Percentiles rank a stretch among this genome's conserved stretches.
Evolutionary conservation across 306 rosid genomes (phyloP).

Genomic region (Rosa multiflora): DNA sequence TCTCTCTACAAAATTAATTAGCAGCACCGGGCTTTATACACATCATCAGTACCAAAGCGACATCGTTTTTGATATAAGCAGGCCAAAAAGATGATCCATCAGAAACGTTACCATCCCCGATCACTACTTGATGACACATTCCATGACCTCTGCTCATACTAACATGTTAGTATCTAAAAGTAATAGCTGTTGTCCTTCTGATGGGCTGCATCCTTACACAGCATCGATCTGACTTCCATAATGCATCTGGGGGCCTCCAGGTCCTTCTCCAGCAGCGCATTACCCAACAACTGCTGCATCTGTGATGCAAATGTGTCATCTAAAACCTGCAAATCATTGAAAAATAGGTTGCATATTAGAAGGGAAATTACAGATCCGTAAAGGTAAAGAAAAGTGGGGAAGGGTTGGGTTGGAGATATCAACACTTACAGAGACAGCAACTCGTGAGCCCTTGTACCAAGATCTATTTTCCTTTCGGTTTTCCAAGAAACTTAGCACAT

Average conservation of each 20-base stretch:
- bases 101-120: constrained; percentile 1
- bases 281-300: constrained; percentile 85
- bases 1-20: constrained; percentile 50
- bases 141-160: constrained; percentile 26
- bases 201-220: constrained; percentile 72
- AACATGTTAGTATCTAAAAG: constrained; percentile 43
- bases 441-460: constrained; percentile 92
- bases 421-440: constrained; percentile 77
- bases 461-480: constrained; percentile 87
- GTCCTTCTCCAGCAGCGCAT: constrained; percentile 82
- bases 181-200: constrained; percentile 61
- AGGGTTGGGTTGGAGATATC: not conserved
- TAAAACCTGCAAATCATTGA: constrained; percentile 49
- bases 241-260: constrained; percentile 76
- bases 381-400: not conserved
- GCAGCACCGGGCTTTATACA: constrained; percentile 23
- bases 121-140: constrained; percentile 8
- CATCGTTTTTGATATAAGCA: not conserved
- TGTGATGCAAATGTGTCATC: constrained; percentile 93
- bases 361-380: constrained; percentile 1
- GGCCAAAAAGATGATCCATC: not conserved
- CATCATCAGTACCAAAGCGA: constrained; percentile 6
- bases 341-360: constrained; percentile 11
- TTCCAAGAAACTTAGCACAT: constrained; percentile 91
- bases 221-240: constrained; percentile 92